Base-by-base conservation (phyloP, 2,329 filamentous ascomycete genomes). In the Gaeumannomyces sp. region DNA sequence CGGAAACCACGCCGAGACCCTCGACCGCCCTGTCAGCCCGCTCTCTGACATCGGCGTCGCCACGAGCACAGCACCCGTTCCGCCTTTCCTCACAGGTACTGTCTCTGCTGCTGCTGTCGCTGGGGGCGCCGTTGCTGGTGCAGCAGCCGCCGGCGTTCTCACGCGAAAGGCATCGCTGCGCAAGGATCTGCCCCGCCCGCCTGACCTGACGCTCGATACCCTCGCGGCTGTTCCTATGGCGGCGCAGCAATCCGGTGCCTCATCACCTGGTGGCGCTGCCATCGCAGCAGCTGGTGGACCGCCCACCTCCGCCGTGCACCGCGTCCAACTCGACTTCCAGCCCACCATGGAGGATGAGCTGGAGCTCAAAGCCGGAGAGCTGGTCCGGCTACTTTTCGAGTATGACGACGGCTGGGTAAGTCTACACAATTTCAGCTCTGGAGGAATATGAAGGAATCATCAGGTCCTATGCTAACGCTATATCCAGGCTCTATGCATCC, bases 401-500 rank as follows among this genome's bases (percentile, higher is more conserved):
- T 99, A 98, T 72, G 95, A 99, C 74, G 95, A 99, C 78, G 95
- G 95, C 72, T 99, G 95, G 95, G 91, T 94, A 85, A 84, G 90
- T 83, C 64, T 27, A 2, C 11, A 8, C 29, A 14, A 59, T 45
- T 28, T 31, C 11, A 13, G 28, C 60, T 19, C 33, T 38, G 13
- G 35, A 4, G 10, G 14, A 60, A 27, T 29, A 19, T 31, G n/a
- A 27, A 59, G 31, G n/a, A 59, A 3, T 35, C 57, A 6, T 59
- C 8, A 57, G 19, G 22, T 66, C 16, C 11, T 19, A 63, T 59
- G 69, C 75, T 77, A 75, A 78, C 72, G 71, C 71, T 66, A 60
- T 64, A 63, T 28, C 45, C 69, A 93, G 91, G 92, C 93, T 73
- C 91, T 98, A 64, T 97, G 93, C 77, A 90, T 93, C 70, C 90